Evolutionary conservation across 2,329 filamentous ascomycete genomes (phyloP), one percentile per base, ranked within the genome.

Genomic region (Diplodia seriata): DNA sequence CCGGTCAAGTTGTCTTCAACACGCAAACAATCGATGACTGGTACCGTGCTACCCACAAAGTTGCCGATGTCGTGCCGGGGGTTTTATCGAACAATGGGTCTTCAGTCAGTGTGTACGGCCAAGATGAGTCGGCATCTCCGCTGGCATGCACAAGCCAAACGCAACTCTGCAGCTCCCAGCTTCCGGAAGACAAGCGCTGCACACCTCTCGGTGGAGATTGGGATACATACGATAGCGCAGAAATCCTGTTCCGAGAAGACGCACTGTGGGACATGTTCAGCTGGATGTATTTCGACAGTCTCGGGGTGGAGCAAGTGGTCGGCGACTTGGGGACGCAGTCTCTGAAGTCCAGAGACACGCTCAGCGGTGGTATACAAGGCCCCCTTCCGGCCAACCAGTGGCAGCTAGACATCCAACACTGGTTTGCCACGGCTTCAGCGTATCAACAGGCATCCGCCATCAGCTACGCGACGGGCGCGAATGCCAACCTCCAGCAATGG

Each of bases 391-490:
- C 54, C 3, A 64, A 70, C n/a, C 53, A 66, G 56, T 72, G 71
- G 71, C 62, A 72, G 36, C 2, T 38, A 8, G 71, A 72, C 29
- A 50, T 70, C 4, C 61, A 71, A 43, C 51, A 71, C 40, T 66
- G 66, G 33, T 54, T 66, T 38, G 47, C 61, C 6, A 54, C 67
- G 9, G 54, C 20, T 1, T 59, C 71, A 4, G 67, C 68, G 0
- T 33, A 56, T 1, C 57, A 68, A 4, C 70, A 71, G 7, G 18
- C 40, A 15, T 43, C 7, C 18, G 4, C 18, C 2, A 15, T 43
- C 18, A 7, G 18, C 8, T 18, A 18, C 18, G 40, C 40, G 47
- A 33, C 36, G 20, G 33, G 20, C 1, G 4, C 70, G 7, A 67
- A 68, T 11, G 12, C 2, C 2, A 8, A 9, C 1, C 4, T 55